phyloP scores from a whole-genome alignment of 2,329 filamentous ascomycete genomes.

The Blastomyces gilchristii region DNA sequence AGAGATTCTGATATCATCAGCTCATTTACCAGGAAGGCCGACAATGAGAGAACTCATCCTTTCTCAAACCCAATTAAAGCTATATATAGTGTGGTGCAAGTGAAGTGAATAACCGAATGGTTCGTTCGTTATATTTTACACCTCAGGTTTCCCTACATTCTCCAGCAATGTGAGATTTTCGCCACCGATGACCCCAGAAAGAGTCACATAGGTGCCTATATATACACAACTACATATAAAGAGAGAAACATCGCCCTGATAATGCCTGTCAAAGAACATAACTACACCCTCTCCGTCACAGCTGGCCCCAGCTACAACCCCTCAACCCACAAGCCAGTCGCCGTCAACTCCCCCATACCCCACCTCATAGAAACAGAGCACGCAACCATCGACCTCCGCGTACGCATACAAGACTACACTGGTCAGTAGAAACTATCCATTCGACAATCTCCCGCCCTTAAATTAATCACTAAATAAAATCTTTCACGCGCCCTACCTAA shows the following conservation, averaged over 20 bases:
- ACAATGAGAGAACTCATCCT: background rate
- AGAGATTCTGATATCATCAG: background rate
- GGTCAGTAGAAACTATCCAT: constrained; percentile 18
- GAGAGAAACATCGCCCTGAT: background rate
- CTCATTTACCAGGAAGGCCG: background rate
- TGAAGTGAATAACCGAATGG: background rate
- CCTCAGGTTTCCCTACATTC: background rate
- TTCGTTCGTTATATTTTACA: background rate
- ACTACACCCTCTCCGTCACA: constrained; percentile 68
- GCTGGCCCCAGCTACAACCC: constrained; percentile 68
- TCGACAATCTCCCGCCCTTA: background rate
- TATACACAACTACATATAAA: background rate
- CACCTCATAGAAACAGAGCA: constrained; percentile 53
- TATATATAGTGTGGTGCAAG: background rate
- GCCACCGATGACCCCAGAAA: background rate
- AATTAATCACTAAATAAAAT: background rate
- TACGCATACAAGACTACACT: constrained; percentile 59
- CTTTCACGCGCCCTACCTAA: background rate
- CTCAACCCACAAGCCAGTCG: constrained; percentile 59
- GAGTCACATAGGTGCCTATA: background rate
- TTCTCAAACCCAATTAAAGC: background rate
- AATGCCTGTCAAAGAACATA: background rate
- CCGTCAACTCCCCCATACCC: constrained; percentile 60
- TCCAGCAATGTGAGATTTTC: background rate
- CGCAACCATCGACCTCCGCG: constrained; percentile 57